Conservation (phyloP, 208 protist species). For the Crithidia thermophila region DNA sequence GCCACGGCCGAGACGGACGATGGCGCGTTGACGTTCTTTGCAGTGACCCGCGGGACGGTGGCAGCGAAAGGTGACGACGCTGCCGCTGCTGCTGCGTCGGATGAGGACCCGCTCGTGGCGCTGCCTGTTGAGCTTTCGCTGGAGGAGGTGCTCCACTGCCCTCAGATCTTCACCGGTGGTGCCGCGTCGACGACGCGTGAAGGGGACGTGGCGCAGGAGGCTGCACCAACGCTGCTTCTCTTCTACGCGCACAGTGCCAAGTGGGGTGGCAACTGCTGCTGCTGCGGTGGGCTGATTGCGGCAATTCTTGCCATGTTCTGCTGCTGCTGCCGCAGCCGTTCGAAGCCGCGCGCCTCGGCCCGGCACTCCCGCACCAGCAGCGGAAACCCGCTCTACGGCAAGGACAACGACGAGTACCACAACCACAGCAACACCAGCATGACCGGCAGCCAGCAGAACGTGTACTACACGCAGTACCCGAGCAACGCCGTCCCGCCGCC, state of each 20-base stretch:
- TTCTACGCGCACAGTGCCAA: constrained; percentile 8
- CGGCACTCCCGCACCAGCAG: neutral
- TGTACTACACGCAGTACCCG: constrained; percentile 3
- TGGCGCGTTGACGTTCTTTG: constrained; percentile 3
- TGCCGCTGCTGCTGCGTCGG: too few relatives aligned
- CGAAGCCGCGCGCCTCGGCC: neutral
- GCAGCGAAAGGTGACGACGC: too few relatives aligned
- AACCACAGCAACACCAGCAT: neutral
- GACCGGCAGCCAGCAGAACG: neutral
- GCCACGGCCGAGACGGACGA: neutral
- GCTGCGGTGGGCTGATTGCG: constrained; percentile 6
- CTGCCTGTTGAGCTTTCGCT: constrained; percentile 8
- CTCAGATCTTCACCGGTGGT: neutral
- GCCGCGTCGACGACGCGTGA: neutral
- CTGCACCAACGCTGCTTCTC: constrained; percentile 8
- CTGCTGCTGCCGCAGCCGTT: constrained; percentile 11
- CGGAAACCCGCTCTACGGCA: constrained; percentile 23
- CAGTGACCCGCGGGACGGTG: neutral
- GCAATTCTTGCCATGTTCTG: constrained; percentile 6
- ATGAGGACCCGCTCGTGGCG: constrained; percentile 11
- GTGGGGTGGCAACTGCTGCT: constrained; percentile 13
- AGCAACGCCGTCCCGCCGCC: too few relatives aligned
- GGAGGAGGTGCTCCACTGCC: constrained; percentile 5
- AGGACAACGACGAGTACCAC: neutral
- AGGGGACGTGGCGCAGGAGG: too few relatives aligned